Evolutionary conservation across 2,329 filamentous ascomycete genomes (phyloP), one percentile per base, ranked within the genome.

Genomic region (Ascosphaera apis): DNA sequence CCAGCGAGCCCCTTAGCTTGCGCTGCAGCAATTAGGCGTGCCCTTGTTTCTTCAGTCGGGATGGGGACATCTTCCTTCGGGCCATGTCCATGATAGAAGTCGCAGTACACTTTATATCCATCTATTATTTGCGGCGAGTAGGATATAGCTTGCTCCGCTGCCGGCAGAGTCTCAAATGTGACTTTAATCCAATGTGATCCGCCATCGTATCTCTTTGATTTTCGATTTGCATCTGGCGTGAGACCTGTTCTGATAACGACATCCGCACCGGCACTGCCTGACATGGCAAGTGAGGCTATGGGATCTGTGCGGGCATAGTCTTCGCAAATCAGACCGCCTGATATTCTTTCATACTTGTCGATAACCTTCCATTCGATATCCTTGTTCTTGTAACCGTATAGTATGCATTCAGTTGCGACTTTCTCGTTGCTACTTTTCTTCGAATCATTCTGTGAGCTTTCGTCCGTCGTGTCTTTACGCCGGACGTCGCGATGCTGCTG

Each of bases 171-270:
- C 54, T 82, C 78, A 47, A 82, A 84, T 1, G 78, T 84, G 37
- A 84, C 63, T 53, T 83, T 83, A 47, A 93, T 82, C 86, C 86
- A 95, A 60, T 92, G 80, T 45, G 78, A 69, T 31, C 86, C 86
- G 35, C 82, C 79, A 33, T 76, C 76, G 42, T 81, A 83, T 41
- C 67, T 69, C 55, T 84, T 82, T 48, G 86, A 80, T 52, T 84
- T 77, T 36, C 67, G 63, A 38, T 83, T 71, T 47, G 91, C 80
- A 27, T 76, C 74, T 13, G 67, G 58, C 2, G 75, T 77, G 36
- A 92, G 58, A 7, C 68, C 67, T 36, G 69, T 66, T 39, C 72
- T 69, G 34, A 76, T 72, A 6, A 76, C 68, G 7, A 77, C 72
- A 35, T 77, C 70, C 13, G 31, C 31, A 9, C 13, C 13, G 9